Percentiles rank a stretch among this genome's conserved stretches.
Evolutionary conservation across 352 stramenopile species (phyloP).

Genomic region (Phytopythium sindhum): DNA sequence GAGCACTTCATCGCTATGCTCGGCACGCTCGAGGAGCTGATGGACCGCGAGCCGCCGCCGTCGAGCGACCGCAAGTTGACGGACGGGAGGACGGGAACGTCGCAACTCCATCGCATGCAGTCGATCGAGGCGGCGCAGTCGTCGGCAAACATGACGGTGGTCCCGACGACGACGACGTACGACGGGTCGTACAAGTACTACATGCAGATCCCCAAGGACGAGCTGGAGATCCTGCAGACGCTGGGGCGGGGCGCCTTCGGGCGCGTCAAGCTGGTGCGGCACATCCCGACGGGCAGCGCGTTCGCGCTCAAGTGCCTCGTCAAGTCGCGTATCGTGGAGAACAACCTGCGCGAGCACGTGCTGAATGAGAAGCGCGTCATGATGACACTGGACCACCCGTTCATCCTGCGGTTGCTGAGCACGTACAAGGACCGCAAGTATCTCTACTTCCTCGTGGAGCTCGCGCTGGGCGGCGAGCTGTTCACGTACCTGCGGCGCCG

Average conservation of each 20-base stretch:
- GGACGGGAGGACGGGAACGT: background rate
- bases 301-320: constrained; percentile 93
- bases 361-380: constrained; percentile 91
- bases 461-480: constrained; percentile 89
- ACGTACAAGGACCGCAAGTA: constrained; percentile 90
- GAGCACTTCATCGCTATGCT: constrained; percentile 83
- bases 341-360: constrained; percentile 90
- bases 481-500: constrained; percentile 87
- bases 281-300: constrained; percentile 54
- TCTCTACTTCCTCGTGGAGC: constrained; percentile 92
- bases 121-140: constrained; percentile 6
- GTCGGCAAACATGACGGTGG: background rate
- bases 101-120: background rate
- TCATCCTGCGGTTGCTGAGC: constrained; percentile 89
- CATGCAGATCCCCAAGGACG: constrained; percentile 65
- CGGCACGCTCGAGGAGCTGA: constrained; percentile 71
- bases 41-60: constrained; percentile 56
- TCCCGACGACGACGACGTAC: background rate
- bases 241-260: constrained; percentile 86
- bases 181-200: constrained; percentile 64
- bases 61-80: constrained; percentile 7
- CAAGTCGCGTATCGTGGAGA: constrained; percentile 89
- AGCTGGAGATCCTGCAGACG: constrained; percentile 75
- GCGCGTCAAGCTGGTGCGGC: constrained; percentile 85
- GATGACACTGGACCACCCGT: constrained; percentile 85